These are phyloP conservation scores for Boechera stricta DNA, from an alignment of 345 rosid genomes.

Conservation along the genomic window DNA sequence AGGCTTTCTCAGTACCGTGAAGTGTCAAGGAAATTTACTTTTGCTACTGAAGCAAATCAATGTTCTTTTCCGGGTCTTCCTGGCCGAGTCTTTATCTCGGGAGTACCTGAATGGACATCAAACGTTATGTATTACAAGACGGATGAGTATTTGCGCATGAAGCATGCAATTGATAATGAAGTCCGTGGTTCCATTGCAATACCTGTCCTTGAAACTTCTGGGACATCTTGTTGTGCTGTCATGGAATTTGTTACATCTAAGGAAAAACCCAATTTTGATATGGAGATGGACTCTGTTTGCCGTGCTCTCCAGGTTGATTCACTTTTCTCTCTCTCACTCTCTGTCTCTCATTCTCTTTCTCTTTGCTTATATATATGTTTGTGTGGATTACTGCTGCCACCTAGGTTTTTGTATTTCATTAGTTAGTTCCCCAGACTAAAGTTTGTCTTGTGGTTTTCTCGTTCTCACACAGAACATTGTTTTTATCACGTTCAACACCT, in stretches of 20 bases:
- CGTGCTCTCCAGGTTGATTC: constrained; percentile 75
- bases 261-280: constrained; percentile 79
- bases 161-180: constrained; percentile 70
- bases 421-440: not conserved
- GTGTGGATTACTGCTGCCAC: not conserved
- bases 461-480: not conserved
- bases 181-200: constrained; percentile 84
- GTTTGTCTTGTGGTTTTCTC: constrained; percentile 9
- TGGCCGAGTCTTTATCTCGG: constrained; percentile 87
- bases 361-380: constrained; percentile 29
- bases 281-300: constrained; percentile 74
- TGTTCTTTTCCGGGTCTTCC: constrained; percentile 76
- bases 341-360: not conserved
- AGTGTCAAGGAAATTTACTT: constrained; percentile 75
- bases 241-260: constrained; percentile 83
- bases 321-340: constrained; percentile 12
- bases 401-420: not conserved
- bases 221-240: constrained; percentile 73
- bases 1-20: constrained; percentile 89
- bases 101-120: constrained; percentile 95
- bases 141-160: constrained; percentile 70
- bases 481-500: constrained; percentile 10
- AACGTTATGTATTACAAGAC: constrained; percentile 66
- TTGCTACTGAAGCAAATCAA: constrained; percentile 68
- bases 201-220: constrained; percentile 65